A percentile compares a stretch with the other conserved stretches of the same genome.
Conservation (phyloP, 768 basidiomycete genomes). For the Lactarius sanguifluus region DNA sequence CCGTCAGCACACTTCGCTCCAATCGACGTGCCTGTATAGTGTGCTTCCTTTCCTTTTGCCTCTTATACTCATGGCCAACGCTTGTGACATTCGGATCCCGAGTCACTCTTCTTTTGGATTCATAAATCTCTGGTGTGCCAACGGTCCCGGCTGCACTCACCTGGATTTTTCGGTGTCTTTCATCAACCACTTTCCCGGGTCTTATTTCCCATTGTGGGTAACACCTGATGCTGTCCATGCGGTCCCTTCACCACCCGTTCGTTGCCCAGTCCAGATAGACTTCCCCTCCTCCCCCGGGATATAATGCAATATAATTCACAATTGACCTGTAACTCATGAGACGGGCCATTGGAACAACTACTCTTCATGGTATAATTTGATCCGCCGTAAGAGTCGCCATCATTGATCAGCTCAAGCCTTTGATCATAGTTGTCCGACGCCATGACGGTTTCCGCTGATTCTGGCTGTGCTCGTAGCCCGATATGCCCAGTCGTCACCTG, state of each 20-base stretch:
- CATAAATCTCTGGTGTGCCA: constrained; percentile 5
- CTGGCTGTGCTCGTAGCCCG: not conserved
- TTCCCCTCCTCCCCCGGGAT: not conserved
- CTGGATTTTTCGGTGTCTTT: constrained; percentile 15
- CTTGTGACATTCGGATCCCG: constrained; percentile 14
- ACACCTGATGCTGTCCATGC: constrained; percentile 18
- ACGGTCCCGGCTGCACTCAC: constrained; percentile 16
- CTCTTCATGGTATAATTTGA: constrained; percentile 16
- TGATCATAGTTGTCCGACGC: constrained; percentile 1
- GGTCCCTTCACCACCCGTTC: constrained; percentile 9
- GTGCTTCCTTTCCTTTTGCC: constrained; percentile 14
- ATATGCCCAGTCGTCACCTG: not conserved
- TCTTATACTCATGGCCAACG: constrained; percentile 10
- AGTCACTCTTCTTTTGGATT: constrained; percentile 10
- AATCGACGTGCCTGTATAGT: constrained; percentile 9
- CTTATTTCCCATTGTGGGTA: constrained; percentile 7
- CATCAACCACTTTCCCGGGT: not conserved
- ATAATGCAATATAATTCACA: constrained; percentile 2
- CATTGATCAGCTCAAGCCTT: constrained; percentile 10
- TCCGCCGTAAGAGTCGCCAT: not conserved
- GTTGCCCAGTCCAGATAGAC: constrained; percentile 13
- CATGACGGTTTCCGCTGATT: not conserved
- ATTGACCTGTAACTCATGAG: not conserved
- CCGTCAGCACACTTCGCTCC: constrained; percentile 10
- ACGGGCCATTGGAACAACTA: not conserved